These are phyloP conservation scores for Thamnidium elegans DNA, from an alignment of 192 early-diverging fungal genomes.

Conservation along the genomic window DNA sequence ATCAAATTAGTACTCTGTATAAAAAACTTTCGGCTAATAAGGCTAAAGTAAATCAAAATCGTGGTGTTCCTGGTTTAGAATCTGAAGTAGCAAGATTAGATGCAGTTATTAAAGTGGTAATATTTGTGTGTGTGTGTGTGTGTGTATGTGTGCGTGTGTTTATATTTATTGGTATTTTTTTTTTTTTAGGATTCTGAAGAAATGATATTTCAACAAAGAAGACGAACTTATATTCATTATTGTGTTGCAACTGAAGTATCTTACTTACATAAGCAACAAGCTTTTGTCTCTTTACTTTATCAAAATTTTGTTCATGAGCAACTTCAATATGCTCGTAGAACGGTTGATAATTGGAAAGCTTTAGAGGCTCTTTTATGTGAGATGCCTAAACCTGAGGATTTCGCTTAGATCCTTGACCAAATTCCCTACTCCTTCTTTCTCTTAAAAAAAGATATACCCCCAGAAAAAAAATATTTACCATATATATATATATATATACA, in stretches of 20 bases:
- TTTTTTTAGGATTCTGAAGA: conserved; percentile 47
- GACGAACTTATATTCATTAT: conserved; percentile 46
- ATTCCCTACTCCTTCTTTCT: too few species aligned
- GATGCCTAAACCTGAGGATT: conserved; percentile 46
- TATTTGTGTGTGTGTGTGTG: background rate
- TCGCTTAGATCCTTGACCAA: conserved; percentile 3
- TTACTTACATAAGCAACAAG: conserved; percentile 59
- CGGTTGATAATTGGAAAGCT: conserved; percentile 56
- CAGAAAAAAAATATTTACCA: too few species aligned
- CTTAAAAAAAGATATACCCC: too few species aligned
- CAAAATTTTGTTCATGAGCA: conserved; percentile 60
- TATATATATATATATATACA: too few species aligned
- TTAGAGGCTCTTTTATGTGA: conserved; percentile 46
- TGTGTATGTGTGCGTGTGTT: background rate
- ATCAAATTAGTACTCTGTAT: conserved; percentile 49
- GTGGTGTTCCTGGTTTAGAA: conserved; percentile 44
- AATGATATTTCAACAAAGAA: conserved; percentile 45
- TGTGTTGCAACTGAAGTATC: conserved; percentile 57
- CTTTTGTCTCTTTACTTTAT: conserved; percentile 55
- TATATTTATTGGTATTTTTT: background rate
- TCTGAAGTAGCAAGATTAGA: conserved; percentile 39
- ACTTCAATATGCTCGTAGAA: conserved; percentile 49
- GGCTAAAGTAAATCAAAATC: conserved; percentile 44
- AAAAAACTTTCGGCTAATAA: conserved; percentile 50
- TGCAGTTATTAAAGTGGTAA: conserved; percentile 41